Evolutionary conservation across 176 grass and related monocot genomes (phyloP).

Genomic region (Lolium perenne): DNA sequence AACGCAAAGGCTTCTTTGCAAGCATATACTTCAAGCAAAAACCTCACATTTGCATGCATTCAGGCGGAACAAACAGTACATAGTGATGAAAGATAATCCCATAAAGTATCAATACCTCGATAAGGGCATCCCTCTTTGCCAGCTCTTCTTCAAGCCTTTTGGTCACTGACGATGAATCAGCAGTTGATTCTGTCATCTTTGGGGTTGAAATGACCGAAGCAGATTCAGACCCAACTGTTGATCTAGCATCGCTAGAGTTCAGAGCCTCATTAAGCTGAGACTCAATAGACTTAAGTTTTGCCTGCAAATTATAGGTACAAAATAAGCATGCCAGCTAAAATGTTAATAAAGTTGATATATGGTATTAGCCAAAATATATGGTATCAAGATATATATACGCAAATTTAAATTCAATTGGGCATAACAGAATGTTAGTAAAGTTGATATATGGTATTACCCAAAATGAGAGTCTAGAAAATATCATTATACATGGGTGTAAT

Average conservation of each 20-base stretch:
- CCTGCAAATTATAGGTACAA: slow-evolving; percentile 57
- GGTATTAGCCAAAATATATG: no score
- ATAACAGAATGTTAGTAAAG: slow-evolving; percentile 22
- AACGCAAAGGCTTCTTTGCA: not conserved
- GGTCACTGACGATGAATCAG: slow-evolving; percentile 78
- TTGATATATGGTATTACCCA: slow-evolving; percentile 32
- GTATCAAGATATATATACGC: not conserved
- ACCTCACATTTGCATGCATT: slow-evolving; percentile 15
- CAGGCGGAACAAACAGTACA: not conserved
- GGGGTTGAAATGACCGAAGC: slow-evolving; percentile 72
- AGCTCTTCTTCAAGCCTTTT: slow-evolving; percentile 98
- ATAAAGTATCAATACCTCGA: slow-evolving; percentile 69
- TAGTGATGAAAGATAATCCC: slow-evolving; percentile 17
- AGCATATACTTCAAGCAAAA: slow-evolving; percentile 22
- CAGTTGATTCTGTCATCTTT: slow-evolving; percentile 74
- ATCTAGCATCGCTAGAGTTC: slow-evolving; percentile 87
- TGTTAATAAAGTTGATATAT: no score
- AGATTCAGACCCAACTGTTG: slow-evolving; percentile 81
- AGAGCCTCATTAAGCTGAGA: slow-evolving; percentile 88
- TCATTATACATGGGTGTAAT: not conserved
- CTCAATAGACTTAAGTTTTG: slow-evolving; percentile 86
- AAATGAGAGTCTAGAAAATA: slow-evolving; percentile 16
- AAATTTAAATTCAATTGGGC: not conserved
- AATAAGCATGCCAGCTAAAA: slow-evolving; percentile 39
- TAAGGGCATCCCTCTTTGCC: slow-evolving; percentile 95